A percentile compares a stretch with the other conserved stretches of the same genome.
phyloP scores from a whole-genome alignment of 306 rosid genomes.

The Rosa persica region DNA sequence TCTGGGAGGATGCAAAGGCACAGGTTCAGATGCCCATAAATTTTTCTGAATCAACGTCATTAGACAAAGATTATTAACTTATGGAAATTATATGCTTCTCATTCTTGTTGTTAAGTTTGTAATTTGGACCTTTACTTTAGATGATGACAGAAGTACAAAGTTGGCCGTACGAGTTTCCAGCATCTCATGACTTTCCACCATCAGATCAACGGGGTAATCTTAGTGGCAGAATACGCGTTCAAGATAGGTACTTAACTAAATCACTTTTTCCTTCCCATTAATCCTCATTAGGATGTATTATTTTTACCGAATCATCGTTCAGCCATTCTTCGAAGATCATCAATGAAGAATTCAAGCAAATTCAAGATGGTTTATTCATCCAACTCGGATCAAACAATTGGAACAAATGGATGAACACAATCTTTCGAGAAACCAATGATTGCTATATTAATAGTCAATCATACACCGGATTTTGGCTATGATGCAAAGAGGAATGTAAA shows the following conservation, averaged over 20 bases:
- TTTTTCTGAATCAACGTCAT: not conserved
- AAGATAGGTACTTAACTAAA: conserved; percentile 29
- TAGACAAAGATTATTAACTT: not conserved
- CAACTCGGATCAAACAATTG: too few relatives aligned
- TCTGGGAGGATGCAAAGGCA: conserved; percentile 44
- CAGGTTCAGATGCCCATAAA: conserved; percentile 25
- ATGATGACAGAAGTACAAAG: conserved; percentile 31
- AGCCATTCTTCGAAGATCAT: not conserved
- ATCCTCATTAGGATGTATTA: not conserved
- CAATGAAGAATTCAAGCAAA: not conserved
- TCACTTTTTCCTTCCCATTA: not conserved
- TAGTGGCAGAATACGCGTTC: conserved; percentile 30
- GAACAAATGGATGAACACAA: too few relatives aligned
- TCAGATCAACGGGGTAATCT: conserved; percentile 34
- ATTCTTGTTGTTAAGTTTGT: not conserved
- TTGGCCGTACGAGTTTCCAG: conserved; percentile 44
- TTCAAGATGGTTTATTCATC: too few relatives aligned
- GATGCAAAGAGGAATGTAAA: too few relatives aligned
- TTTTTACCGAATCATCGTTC: not conserved
- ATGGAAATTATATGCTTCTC: not conserved
- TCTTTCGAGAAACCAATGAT: too few relatives aligned
- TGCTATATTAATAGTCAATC: too few relatives aligned
- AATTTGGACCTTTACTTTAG: conserved; percentile 24
- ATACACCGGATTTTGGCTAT: too few relatives aligned
- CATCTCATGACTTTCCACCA: conserved; percentile 37